phyloP scores from a whole-genome alignment of 768 basidiomycete genomes.

The Podaxis rugospora region DNA sequence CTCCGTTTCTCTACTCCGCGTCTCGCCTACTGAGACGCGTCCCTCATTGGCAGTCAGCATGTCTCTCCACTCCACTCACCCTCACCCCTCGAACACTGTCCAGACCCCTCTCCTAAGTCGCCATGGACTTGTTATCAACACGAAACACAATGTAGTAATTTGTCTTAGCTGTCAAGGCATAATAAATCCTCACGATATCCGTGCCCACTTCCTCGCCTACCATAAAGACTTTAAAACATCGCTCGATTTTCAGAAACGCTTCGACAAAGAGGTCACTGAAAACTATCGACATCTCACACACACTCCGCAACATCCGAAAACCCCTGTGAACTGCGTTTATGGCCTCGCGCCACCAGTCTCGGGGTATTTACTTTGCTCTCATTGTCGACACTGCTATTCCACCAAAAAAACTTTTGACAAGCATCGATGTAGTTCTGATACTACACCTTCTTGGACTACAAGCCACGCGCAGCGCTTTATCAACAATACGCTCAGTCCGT shows the following conservation, averaged over 20 bases:
- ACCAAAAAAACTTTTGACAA: not conserved
- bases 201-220: not conserved
- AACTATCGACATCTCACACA: not conserved
- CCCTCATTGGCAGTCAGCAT: no score
- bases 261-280: not conserved
- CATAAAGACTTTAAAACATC: not conserved
- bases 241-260: not conserved
- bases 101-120: not conserved
- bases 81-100: no score
- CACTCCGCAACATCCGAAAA: not conserved
- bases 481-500: not conserved
- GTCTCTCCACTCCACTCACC: no score
- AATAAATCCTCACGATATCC: not conserved
- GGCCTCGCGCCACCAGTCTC: not conserved
- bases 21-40: no score
- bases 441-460: not conserved
- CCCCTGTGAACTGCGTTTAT: not conserved
- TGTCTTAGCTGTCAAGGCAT: not conserved
- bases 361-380: not conserved
- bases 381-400: constrained; percentile 1
- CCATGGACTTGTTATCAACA: not conserved
- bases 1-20: no score
- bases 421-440: not conserved
- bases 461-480: not conserved
- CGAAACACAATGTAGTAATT: not conserved